These are phyloP conservation scores for Paramarasmius palmivorus DNA, from an alignment of 1,284 basidiomycete species.

Conservation along the genomic window DNA sequence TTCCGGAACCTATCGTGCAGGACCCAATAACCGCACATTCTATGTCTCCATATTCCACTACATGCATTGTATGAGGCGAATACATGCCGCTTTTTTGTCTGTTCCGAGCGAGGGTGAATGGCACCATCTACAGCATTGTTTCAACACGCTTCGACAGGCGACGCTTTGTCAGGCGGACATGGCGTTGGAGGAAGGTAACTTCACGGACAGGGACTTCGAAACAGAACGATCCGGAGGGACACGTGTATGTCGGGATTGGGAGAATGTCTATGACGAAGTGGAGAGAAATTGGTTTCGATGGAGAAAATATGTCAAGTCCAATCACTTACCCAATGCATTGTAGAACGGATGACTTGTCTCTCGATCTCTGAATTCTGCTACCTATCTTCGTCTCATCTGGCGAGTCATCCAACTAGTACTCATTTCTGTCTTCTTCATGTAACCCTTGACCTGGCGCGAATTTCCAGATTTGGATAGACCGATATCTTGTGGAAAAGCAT, in stretches of 20 bases:
- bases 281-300: slow-evolving; percentile 32
- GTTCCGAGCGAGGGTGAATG: neutral
- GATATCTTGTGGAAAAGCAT: too few relatives aligned
- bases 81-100: neutral
- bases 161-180: slow-evolving; percentile 42
- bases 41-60: slow-evolving; percentile 1
- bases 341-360: too few relatives aligned
- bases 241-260: slow-evolving; percentile 51
- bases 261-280: slow-evolving; percentile 35
- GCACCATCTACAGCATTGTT: slow-evolving; percentile 42
- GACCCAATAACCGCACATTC: neutral
- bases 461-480: too few relatives aligned
- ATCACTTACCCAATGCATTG: neutral
- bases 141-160: slow-evolving; percentile 43
- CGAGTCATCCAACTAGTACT: too few relatives aligned
- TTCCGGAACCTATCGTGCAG: neutral
- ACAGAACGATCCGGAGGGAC: slow-evolving; percentile 35
- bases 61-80: neutral
- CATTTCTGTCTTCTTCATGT: too few relatives aligned
- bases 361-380: too few relatives aligned
- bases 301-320: slow-evolving; percentile 11
- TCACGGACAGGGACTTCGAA: slow-evolving; percentile 37
- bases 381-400: too few relatives aligned
- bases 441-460: too few relatives aligned
- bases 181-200: slow-evolving; percentile 47